Evolutionary conservation across 1,284 basidiomycete species (phyloP).

Genomic region (Hemileia vastatrix): DNA sequence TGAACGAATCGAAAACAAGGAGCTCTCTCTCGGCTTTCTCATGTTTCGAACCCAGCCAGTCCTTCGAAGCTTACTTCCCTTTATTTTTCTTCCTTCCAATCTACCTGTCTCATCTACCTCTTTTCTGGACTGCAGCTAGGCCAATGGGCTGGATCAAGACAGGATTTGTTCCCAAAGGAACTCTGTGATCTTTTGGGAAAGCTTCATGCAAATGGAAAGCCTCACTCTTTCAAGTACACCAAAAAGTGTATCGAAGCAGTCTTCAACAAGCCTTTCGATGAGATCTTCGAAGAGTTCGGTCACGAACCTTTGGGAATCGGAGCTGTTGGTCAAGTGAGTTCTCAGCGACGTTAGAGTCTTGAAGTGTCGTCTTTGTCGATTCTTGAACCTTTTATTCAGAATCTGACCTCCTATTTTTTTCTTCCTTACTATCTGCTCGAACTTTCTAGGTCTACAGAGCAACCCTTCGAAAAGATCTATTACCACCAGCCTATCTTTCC

Average conservation of each 20-base stretch:
- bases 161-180: conserved; percentile 82
- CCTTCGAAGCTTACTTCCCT: too few relatives aligned
- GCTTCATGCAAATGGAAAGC: conserved; percentile 77
- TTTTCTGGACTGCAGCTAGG: conserved; percentile 59
- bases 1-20: too few relatives aligned
- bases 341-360: too few relatives aligned
- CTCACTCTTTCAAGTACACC: conserved; percentile 74
- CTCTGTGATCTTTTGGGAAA: conserved; percentile 77
- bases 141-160: conserved; percentile 95
- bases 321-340: conserved; percentile 80
- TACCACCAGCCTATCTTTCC: conserved; percentile 65
- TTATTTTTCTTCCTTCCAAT: too few relatives aligned
- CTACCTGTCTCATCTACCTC: too few relatives aligned
- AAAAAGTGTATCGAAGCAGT: conserved; percentile 70
- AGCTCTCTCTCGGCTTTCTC: too few relatives aligned
- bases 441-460: conserved; percentile 66
- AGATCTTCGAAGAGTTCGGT: conserved; percentile 88
- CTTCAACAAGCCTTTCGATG: conserved; percentile 63
- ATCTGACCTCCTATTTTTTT: neutral
- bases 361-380: too few relatives aligned
- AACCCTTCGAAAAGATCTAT: conserved; percentile 66
- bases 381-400: neutral
- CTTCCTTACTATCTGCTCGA: neutral
- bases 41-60: too few relatives aligned
- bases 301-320: conserved; percentile 83